These are phyloP conservation scores for Colletotrichum sansevieriae DNA, from an alignment of 2,329 filamentous ascomycete species.

Conservation along the genomic window DNA sequence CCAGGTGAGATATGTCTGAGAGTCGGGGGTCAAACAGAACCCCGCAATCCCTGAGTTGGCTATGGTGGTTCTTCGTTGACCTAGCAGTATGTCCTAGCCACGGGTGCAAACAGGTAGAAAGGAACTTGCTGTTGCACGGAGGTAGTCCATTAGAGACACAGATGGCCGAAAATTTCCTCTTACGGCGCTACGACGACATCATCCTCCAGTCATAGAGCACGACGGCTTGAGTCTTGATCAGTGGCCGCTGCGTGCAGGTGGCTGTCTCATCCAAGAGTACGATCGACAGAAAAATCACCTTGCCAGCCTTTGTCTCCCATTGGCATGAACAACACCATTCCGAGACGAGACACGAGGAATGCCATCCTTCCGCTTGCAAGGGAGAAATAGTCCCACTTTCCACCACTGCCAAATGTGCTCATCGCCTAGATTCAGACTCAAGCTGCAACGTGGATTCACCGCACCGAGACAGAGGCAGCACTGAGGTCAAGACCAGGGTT, in stretches of 20 bases:
- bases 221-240: background rate
- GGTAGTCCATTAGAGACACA: background rate
- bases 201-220: background rate
- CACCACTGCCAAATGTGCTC: background rate
- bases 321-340: conserved; percentile 1
- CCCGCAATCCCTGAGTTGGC: conserved; percentile 24
- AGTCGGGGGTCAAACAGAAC: conserved; percentile 28
- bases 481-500: background rate
- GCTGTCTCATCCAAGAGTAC: conserved; percentile 21
- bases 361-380: conserved; percentile 10
- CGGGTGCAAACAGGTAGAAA: conserved; percentile 4
- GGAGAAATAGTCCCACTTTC: conserved; percentile 2
- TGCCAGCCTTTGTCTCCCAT: conserved; percentile 7
- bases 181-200: background rate
- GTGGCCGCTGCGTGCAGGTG: conserved; percentile 13
- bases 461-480: conserved; percentile 1
- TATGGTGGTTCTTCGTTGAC: conserved; percentile 20
- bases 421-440: background rate
- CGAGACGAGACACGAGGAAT: background rate
- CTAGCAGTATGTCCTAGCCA: background rate
- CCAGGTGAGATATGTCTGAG: conserved; percentile 18
- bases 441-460: conserved; percentile 5
- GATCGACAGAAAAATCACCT: conserved; percentile 11
- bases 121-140: conserved; percentile 1
- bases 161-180: background rate